Evolutionary conservation across 495 filamentous ascomycete species (phyloP).

Genomic region (Aspergillus steynii): DNA sequence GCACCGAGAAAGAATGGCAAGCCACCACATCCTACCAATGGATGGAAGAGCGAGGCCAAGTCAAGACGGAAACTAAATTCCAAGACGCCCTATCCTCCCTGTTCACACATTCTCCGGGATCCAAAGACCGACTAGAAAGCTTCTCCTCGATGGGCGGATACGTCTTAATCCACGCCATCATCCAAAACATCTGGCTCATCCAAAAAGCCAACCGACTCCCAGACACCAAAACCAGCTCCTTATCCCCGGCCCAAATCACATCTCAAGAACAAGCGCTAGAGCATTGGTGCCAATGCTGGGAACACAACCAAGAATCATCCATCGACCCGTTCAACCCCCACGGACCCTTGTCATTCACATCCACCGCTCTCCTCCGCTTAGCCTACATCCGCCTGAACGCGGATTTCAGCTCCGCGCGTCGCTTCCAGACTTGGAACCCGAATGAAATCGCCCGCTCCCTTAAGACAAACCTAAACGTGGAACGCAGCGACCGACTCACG

Average conservation of each 20-base stretch:
- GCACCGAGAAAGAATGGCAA: conserved; percentile 44
- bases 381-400: conserved; percentile 69
- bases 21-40: conserved; percentile 28
- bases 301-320: conserved; percentile 53
- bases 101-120: conserved; percentile 23
- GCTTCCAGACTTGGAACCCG: conserved; percentile 63
- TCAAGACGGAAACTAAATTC: conserved; percentile 32
- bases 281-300: conserved; percentile 64
- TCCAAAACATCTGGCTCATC: conserved; percentile 68
- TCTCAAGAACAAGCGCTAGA: conserved; percentile 59
- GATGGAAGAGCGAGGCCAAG: conserved; percentile 30
- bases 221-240: conserved; percentile 43
- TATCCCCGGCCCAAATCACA: conserved; percentile 56
- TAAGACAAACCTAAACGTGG: conserved; percentile 56
- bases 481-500: conserved; percentile 56
- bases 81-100: conserved; percentile 36
- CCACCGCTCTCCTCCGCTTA: conserved; percentile 62
- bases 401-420: conserved; percentile 62
- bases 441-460: conserved; percentile 59
- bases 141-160: conserved; percentile 66
- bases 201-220: conserved; percentile 56
- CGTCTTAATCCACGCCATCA: conserved; percentile 65
- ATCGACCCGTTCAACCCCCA: conserved; percentile 52
- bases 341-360: conserved; percentile 66
- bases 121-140: conserved; percentile 23